Base-by-base conservation (phyloP, 2,329 filamentous ascomycete genomes). In the Colletotrichum brevisporum region DNA sequence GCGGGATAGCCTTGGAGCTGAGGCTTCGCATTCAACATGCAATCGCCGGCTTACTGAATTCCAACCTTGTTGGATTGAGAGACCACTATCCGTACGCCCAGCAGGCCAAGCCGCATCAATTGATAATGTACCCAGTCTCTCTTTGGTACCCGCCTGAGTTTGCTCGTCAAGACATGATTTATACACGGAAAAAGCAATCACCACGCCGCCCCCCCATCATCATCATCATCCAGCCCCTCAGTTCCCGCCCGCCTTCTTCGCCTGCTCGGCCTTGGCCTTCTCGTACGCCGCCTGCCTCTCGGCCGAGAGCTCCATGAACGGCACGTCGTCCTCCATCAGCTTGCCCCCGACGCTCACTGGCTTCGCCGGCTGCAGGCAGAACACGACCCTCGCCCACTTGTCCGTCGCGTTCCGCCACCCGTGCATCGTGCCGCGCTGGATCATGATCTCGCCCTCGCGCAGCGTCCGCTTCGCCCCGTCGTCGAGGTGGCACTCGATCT, bases 371-470 rank as follows among this genome's bases (percentile, higher is more conserved):
- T 5, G 81, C 81, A 6, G 36, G 26, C 71, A 71, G 43, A 72
- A 73, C 1, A 71, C 26, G 6, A 72, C 62, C 12, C 71, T 24
- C 6, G 71, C 69, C 71, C 71, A 71, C 31, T 52, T 21, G 47
- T 60, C 64, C 10, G 66, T 71, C 24, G 68, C 58, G 53, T 73
- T 72, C 57, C 54, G 55, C 72, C 72, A 73, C 12, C 61, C 79
- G 75, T 85, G 83, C 75, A 79, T 81, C 6, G 82, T 84, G 8
- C 78, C 83, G 52, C 84, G 75, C 74, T 86, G 83, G 39, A 86
- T 80, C 26, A 80, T 79, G 27, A 85, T 76, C 72, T 85, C 83
- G 5, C 84, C 84, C 50, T 77, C 75, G 56, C 77, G 73, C 76
- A 86, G 75, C 8, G 76, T 55, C 27, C 76, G 75, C 58, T 70